Evolutionary conservation across 2,329 filamentous ascomycete genomes (phyloP), one percentile per base, ranked within the genome.

Genomic region (Alternaria rosae): DNA sequence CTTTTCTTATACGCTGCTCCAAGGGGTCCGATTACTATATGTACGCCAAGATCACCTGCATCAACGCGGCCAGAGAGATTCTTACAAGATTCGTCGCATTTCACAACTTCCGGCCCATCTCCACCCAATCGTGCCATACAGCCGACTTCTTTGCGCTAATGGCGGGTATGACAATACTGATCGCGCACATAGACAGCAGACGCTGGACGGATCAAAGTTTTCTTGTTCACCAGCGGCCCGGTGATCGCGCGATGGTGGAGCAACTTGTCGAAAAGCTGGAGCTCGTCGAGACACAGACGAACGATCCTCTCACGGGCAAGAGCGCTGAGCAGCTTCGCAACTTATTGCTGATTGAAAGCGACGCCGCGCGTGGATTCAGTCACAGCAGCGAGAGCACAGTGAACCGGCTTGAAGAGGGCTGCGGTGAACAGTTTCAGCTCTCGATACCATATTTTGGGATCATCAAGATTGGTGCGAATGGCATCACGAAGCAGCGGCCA

Each of bases 361-460:
- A 70, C 9, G 54, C 59, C 15, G 61, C 53, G 5, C 47, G 48
- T 15, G 61, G 61, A 10, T 21, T 30, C 15, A 43, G 41, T n/a
- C 53, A 32, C 28, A 51, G 38, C 11, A 44, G 41, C n/a, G 25
- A 43, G 13, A 48, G 38, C 21, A 61, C 54, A 3, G 32, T 64
- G 0, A 35, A 6, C 17, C 32, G 42, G 15, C 41, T 64, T n/a
- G 32, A 57, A 28, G 42, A 54, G 21, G 28, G 42, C 13, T 51
- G 53, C 11, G 55, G 58, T 13, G 58, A 57, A 25, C 51, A 54
- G 8, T 54, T 62, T n/a, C 52, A 42, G 9, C 41, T 62, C 12
- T 17, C 44, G 4, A 71, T 76, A 38, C 75, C 75, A 2, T 78
- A 75, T 57, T 75, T 77, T 61, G 75, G 76, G 9, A 70, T 69